Evolutionary conservation across 306 rosid genomes (phyloP).

Genomic region (Morella rubra): DNA sequence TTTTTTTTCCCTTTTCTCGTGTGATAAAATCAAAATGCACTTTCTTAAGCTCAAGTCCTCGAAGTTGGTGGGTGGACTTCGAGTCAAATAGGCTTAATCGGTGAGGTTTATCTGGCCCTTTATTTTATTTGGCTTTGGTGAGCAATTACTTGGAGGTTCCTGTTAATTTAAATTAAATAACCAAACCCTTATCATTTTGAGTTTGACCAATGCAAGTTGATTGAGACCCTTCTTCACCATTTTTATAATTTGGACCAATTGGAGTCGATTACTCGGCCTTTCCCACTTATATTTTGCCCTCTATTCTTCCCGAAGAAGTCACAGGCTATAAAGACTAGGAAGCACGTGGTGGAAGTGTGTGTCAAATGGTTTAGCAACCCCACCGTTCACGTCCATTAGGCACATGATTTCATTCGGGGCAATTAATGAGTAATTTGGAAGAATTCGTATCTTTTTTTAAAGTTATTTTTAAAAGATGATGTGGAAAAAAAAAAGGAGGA

Average conservation of each 20-base stretch:
- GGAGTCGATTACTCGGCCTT: too few relatives aligned
- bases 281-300: too few relatives aligned
- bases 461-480: not conserved
- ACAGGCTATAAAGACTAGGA: too few relatives aligned
- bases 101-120: not conserved
- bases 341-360: too few relatives aligned
- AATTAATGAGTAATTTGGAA: not conserved
- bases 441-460: too few relatives aligned
- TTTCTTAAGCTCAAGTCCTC: conserved; percentile 3
- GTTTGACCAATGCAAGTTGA: too few relatives aligned
- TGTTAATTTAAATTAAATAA: not conserved
- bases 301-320: too few relatives aligned
- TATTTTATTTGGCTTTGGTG: not conserved
- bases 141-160: not conserved
- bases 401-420: not conserved
- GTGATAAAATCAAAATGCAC: not conserved
- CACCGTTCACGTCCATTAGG: not conserved
- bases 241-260: not conserved
- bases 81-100: not conserved
- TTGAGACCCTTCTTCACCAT: not conserved
- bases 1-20: not conserved
- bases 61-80: not conserved
- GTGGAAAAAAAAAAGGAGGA: not conserved
- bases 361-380: not conserved
- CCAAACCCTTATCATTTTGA: not conserved